Evolutionary conservation across 257 asterid species (phyloP).

Genomic region (Forsythia viridissima): DNA sequence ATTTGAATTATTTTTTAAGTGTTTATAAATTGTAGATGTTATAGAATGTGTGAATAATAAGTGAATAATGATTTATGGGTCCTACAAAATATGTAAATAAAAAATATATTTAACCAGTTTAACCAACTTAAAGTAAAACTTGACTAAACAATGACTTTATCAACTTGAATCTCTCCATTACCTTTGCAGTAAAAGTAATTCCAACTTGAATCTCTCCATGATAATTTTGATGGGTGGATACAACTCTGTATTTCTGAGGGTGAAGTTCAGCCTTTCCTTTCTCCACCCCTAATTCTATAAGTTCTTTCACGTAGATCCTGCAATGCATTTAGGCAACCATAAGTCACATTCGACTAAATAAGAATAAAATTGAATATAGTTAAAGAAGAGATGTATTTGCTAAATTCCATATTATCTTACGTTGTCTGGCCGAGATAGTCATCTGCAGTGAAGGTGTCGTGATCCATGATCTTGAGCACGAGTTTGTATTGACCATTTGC

Average conservation of each 20-base stretch:
- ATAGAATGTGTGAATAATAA: no score
- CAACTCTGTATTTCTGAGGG: constrained; percentile 52
- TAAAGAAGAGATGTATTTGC: not conserved
- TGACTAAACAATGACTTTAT: no score
- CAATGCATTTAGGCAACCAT: not conserved
- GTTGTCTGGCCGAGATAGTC: constrained; percentile 62
- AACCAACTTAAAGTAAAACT: not conserved
- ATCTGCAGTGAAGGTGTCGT: constrained; percentile 49
- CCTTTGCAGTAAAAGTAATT: constrained; percentile 45
- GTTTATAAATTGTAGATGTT: no score
- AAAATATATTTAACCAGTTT: no score
- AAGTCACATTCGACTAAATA: not conserved
- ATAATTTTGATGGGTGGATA: constrained; percentile 38
- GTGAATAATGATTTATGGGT: no score
- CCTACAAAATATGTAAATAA: not conserved
- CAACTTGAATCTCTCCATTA: not conserved
- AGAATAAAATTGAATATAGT: not conserved
- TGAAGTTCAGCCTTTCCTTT: constrained; percentile 58
- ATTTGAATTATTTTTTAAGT: no score
- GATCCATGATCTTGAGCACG: constrained; percentile 56
- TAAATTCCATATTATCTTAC: constrained; percentile 26
- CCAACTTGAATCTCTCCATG: constrained; percentile 68
- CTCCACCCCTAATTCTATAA: constrained; percentile 54
- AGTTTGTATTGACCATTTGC: constrained; percentile 45
- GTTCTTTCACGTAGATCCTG: constrained; percentile 62